Percentiles rank a stretch among this genome's conserved stretches.
phyloP scores from a whole-genome alignment of 1,284 basidiomycete genomes.

The Cryptococcus floricola region DNA sequence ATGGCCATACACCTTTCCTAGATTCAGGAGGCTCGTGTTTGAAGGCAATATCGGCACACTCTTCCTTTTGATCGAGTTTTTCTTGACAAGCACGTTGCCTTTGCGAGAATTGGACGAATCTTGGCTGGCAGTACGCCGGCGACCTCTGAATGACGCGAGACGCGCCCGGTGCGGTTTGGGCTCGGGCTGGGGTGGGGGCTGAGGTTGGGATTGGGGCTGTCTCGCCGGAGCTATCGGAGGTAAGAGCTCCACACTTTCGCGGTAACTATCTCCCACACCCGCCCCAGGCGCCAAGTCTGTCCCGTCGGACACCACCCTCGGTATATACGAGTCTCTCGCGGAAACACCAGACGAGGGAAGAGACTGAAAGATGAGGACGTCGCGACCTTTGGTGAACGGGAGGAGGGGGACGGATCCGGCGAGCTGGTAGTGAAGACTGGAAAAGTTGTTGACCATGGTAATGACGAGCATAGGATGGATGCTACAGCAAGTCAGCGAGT shows the following conservation, averaged over 20 bases:
- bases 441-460: slow-evolving; percentile 30
- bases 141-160: background rate
- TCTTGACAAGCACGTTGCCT: slow-evolving; percentile 25
- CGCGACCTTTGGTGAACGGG: slow-evolving; percentile 30
- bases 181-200: background rate
- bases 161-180: background rate
- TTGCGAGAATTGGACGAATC: slow-evolving; percentile 8
- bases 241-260: too few relatives aligned
- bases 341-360: slow-evolving; percentile 28
- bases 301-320: background rate
- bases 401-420: slow-evolving; percentile 34
- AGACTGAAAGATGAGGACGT: slow-evolving; percentile 40
- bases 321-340: slow-evolving; percentile 22
- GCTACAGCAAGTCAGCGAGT: slow-evolving; percentile 12
- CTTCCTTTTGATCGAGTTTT: slow-evolving; percentile 15
- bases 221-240: background rate
- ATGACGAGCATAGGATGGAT: slow-evolving; percentile 35
- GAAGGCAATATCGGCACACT: background rate
- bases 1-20: background rate
- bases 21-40: background rate
- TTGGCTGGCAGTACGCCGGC: slow-evolving; percentile 1
- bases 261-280: background rate
- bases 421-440: slow-evolving; percentile 27
- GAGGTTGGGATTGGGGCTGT: background rate
- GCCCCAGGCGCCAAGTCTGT: background rate